Percentiles rank a stretch among this genome's conserved stretches.
Evolutionary conservation across 2,329 filamentous ascomycete genomes (phyloP).

Genomic region (Acrodontium crateriforme): DNA sequence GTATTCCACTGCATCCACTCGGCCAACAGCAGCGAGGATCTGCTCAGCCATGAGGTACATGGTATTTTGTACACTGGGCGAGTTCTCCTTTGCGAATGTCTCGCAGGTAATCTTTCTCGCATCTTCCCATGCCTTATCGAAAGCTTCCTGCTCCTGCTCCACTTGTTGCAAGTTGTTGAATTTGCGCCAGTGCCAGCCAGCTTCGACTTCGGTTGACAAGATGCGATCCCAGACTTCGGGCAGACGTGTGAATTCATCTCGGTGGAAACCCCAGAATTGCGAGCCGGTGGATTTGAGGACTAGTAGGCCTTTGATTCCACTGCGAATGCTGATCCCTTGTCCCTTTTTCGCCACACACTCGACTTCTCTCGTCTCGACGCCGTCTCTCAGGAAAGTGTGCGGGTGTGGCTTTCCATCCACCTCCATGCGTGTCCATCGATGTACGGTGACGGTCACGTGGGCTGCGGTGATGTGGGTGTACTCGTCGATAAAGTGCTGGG

Average conservation of each 20-base stretch:
- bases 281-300: constrained; percentile 96
- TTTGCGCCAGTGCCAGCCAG: constrained; percentile 69
- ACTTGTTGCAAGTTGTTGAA: constrained; percentile 57
- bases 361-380: constrained; percentile 73
- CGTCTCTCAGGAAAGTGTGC: constrained; percentile 86
- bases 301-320: constrained; percentile 65
- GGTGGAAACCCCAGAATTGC: constrained; percentile 86
- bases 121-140: constrained; percentile 64
- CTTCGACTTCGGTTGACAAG: constrained; percentile 82
- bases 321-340: constrained; percentile 60
- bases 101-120: constrained; percentile 80
- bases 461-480: constrained; percentile 82
- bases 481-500: constrained; percentile 73
- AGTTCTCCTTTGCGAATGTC: constrained; percentile 80
- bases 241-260: constrained; percentile 86
- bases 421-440: constrained; percentile 82
- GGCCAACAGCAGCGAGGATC: constrained; percentile 63
- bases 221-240: constrained; percentile 90
- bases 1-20: constrained; percentile 63
- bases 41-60: constrained; percentile 98
- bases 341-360: constrained; percentile 54
- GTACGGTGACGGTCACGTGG: constrained; percentile 67
- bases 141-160: constrained; percentile 47
- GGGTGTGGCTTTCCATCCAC: constrained; percentile 84
- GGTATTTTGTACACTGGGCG: constrained; percentile 85